Evolutionary conservation across 1,284 basidiomycete genomes (phyloP).

Genomic region (Puccinia brachypodii): DNA sequence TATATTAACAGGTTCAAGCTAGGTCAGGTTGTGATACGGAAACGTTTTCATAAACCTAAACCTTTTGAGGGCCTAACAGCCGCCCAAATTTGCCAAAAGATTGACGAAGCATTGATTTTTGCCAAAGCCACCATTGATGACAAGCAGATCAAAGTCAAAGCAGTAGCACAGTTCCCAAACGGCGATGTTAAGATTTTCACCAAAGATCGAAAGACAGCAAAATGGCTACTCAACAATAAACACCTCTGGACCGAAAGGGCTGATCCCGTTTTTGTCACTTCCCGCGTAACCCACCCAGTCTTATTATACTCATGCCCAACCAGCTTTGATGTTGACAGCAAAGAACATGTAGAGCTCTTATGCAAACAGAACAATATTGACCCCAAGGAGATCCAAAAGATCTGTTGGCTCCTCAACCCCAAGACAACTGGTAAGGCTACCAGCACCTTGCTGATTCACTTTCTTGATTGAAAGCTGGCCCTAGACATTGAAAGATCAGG

Average conservation of each 20-base stretch:
- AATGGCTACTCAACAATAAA: conserved; percentile 23
- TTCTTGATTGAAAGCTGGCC: neutral
- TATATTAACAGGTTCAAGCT: too few relatives aligned
- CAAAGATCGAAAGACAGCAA: neutral
- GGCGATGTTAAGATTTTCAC: too few relatives aligned
- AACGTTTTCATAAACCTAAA: too few relatives aligned
- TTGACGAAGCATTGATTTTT: too few relatives aligned
- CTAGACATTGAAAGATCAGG: neutral
- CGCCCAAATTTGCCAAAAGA: too few relatives aligned
- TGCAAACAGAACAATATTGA: conserved; percentile 6
- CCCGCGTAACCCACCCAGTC: neutral
- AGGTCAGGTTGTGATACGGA: too few relatives aligned
- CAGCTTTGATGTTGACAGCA: neutral
- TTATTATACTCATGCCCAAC: neutral
- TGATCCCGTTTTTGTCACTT: neutral
- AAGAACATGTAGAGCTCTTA: neutral
- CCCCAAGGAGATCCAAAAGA: neutral
- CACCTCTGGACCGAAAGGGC: neutral
- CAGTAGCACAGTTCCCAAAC: too few relatives aligned
- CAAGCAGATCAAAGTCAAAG: too few relatives aligned
- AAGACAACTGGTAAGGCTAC: neutral
- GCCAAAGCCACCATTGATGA: too few relatives aligned
- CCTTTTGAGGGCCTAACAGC: too few relatives aligned
- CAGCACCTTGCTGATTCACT: neutral
- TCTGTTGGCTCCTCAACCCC: neutral